These are phyloP conservation scores for Zymoseptoria brevis DNA, from an alignment of 2,329 filamentous ascomycete genomes.

Conservation along the genomic window DNA sequence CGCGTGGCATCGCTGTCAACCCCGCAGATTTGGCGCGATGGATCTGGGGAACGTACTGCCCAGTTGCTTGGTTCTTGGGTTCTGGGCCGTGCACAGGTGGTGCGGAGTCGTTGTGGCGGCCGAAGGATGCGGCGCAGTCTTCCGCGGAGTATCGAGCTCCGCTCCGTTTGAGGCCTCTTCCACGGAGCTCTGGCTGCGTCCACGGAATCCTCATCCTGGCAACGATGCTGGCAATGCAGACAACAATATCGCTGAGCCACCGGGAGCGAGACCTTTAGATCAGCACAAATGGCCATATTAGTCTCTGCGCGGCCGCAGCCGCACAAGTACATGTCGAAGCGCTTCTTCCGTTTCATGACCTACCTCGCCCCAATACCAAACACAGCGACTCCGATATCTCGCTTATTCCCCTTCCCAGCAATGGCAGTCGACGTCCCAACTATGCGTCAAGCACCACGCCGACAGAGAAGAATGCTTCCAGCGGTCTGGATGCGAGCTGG, in stretches of 20 bases:
- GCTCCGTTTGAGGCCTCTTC: not conserved
- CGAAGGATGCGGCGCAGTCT: not conserved
- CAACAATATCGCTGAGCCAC: not conserved
- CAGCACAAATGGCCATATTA: not conserved
- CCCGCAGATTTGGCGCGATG: not conserved
- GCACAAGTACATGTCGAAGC: not conserved
- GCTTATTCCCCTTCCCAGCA: not conserved
- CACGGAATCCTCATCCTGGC: not conserved
- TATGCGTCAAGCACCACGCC: not conserved
- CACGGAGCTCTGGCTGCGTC: not conserved
- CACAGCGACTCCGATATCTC: not conserved
- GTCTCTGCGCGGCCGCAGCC: no score
- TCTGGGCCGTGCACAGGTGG: not conserved
- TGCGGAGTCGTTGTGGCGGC: not conserved
- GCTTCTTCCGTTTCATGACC: not conserved
- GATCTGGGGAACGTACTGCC: not conserved
- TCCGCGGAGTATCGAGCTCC: not conserved
- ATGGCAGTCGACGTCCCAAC: not conserved
- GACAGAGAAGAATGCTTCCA: constrained; percentile 18
- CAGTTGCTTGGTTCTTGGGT: not conserved
- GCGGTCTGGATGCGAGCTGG: constrained; percentile 35
- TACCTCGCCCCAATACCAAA: not conserved
- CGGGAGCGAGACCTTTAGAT: not conserved
- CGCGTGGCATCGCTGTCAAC: not conserved
- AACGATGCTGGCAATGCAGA: not conserved